Percentiles rank a stretch among this genome's conserved stretches.
Conservation (phyloP, 345 rosid genomes). For the Corchorus olitorius region DNA sequence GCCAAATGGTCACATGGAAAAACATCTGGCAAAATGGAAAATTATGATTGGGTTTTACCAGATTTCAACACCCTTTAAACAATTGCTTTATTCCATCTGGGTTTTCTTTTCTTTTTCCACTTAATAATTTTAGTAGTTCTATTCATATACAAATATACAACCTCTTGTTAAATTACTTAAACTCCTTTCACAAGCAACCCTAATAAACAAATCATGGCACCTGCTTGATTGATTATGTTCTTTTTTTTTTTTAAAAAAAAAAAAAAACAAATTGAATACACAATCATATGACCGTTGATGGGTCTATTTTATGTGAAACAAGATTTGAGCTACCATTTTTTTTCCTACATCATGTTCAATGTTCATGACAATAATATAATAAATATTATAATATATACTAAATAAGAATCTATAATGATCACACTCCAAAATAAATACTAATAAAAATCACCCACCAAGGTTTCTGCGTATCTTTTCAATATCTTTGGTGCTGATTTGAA, state of each 20-base stretch:
- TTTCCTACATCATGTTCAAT: not conserved
- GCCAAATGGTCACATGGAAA: not conserved
- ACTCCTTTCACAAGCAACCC: not conserved
- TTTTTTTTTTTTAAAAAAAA: too few species aligned
- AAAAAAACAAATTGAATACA: not conserved
- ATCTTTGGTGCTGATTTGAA: constrained; percentile 47
- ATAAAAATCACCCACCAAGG: constrained; percentile 45
- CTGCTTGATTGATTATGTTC: not conserved
- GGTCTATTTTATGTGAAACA: constrained; percentile 23
- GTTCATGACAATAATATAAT: not conserved
- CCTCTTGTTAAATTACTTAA: not conserved
- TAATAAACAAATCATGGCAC: not conserved
- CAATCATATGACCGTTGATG: constrained; percentile 18
- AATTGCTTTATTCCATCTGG: constrained; percentile 4
- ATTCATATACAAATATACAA: not conserved
- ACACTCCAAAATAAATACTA: not conserved
- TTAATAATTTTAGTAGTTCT: not conserved
- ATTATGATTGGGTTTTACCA: not conserved
- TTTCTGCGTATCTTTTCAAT: constrained; percentile 40
- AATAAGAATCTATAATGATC: not conserved
- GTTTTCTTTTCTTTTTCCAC: not conserved
- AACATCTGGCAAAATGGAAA: not conserved
- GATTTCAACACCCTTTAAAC: not conserved
- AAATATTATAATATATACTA: not conserved
- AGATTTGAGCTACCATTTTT: constrained; percentile 2